Base-by-base conservation (phyloP, 768 basidiomycete genomes). In the Mycena amicta region DNA sequence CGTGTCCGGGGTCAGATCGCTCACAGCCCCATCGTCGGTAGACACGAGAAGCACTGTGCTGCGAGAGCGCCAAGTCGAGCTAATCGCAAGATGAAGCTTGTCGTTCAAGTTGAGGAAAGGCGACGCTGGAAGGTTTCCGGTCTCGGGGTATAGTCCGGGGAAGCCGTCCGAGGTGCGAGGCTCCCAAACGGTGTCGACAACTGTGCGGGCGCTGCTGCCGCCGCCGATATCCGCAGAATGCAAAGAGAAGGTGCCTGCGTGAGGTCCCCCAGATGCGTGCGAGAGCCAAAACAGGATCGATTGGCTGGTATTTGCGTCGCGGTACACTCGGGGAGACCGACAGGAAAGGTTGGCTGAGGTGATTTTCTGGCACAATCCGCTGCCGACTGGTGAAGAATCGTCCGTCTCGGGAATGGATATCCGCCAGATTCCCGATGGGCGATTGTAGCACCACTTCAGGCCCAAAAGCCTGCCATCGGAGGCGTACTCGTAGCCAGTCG, bases 401-500 rank as follows among this genome's bases (percentile, higher is more conserved):
- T 47, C 37, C 18, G 59, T 33, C 46, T 47, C 55, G 27, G 26
- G 41, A n/a, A 57, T 30, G 27, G 51, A 53, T 23, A 89, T 65
- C 30, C 78, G 75, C 83, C 83, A 89, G 27, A 90, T 80, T 0
- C 80, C 78, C 3, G 77, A 70, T 0, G 83, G 82, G 1, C 87
- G 79, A 62, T 90, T 90, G 61, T 76, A 77, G 67, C 88, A 90
- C 3, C 74, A 73, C 58, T 80, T 83, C 56, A 85, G 68, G 0
- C 89, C 89, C 16, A 90, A 73, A 16, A 84, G 62, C 40, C 84
- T 80, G 4, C 80, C 83, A 52, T 90, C 87, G 1, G 68, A 66
- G 2, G 83, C 80, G 41, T 78, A 75, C 49, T 87, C 83, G 66
- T 86, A 88, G 0, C 87, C 88, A 0, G 85, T 86, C 0, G 83